These are phyloP conservation scores for Cadophora gregata DNA, from an alignment of 2,329 filamentous ascomycete species.

Conservation along the genomic window DNA sequence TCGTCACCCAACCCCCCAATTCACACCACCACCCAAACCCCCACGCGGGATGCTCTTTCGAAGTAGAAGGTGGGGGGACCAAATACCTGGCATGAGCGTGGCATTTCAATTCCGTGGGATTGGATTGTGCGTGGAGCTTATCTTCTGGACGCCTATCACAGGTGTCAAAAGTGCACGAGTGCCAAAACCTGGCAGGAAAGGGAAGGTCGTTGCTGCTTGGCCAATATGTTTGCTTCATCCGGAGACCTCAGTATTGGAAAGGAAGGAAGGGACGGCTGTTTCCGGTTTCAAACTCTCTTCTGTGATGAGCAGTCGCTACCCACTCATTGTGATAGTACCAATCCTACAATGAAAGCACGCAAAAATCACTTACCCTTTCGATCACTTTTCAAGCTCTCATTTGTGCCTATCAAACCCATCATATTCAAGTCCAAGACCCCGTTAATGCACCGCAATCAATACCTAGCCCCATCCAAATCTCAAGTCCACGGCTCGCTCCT, in stretches of 20 bases:
- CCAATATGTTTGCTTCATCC: neutral
- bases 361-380: neutral
- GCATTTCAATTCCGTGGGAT: neutral
- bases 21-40: neutral
- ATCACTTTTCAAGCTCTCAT: neutral
- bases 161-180: conserved; percentile 12
- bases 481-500: neutral
- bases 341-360: neutral
- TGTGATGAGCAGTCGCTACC: too few relatives aligned
- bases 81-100: conserved; percentile 1
- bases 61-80: conserved; percentile 11
- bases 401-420: neutral
- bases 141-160: neutral
- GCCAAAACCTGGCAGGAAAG: neutral
- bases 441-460: neutral
- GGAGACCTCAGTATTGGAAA: neutral
- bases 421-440: neutral
- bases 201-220: conserved; percentile 1
- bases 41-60: conserved; percentile 12
- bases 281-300: neutral
- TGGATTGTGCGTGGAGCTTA: conserved; percentile 6
- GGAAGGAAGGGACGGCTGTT: neutral
- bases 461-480: neutral
- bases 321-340: too few relatives aligned
- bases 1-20: conserved; percentile 6